Evolutionary conservation across 371 early-diverging fungal genomes (phyloP).

Genomic region (Cladochytrium tenue): DNA sequence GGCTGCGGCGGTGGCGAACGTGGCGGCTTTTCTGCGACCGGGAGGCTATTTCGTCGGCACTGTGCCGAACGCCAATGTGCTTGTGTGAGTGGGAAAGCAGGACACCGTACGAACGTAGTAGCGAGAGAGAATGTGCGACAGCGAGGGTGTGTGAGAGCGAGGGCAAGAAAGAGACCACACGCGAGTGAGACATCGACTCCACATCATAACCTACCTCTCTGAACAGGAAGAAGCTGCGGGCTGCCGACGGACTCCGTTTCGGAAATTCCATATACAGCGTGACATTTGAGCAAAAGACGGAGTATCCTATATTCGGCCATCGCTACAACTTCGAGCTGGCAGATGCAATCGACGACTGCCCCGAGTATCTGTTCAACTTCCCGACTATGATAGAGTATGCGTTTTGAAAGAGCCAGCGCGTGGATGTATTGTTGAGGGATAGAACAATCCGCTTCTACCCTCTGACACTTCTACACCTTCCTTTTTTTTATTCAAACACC

Average conservation of each 20-base stretch:
- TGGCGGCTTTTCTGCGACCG: conserved; percentile 69
- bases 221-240: conserved; percentile 55
- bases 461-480: not conserved
- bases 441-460: not conserved
- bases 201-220: too few species aligned
- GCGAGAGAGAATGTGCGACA: too few species aligned
- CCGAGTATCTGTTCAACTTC: conserved; percentile 94
- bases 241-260: conserved; percentile 55
- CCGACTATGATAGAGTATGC: too few species aligned
- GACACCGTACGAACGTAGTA: too few species aligned
- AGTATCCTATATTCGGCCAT: conserved; percentile 73
- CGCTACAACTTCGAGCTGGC: conserved; percentile 91
- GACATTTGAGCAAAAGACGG: conserved; percentile 69
- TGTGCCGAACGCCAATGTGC: conserved; percentile 89
- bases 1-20: conserved; percentile 71
- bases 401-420: too few species aligned
- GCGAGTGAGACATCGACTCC: too few species aligned
- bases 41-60: conserved; percentile 95
- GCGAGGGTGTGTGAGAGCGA: too few species aligned
- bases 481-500: conserved; percentile 8
- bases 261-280: conserved; percentile 87
- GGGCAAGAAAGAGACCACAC: too few species aligned
- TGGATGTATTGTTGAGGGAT: conserved; percentile 1
- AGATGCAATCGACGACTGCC: conserved; percentile 97
- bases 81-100: too few species aligned